Percentiles rank a stretch among this genome's conserved stretches.
Evolutionary conservation across 768 basidiomycete genomes (phyloP).

Genomic region (Auricularia auricula-judae): DNA sequence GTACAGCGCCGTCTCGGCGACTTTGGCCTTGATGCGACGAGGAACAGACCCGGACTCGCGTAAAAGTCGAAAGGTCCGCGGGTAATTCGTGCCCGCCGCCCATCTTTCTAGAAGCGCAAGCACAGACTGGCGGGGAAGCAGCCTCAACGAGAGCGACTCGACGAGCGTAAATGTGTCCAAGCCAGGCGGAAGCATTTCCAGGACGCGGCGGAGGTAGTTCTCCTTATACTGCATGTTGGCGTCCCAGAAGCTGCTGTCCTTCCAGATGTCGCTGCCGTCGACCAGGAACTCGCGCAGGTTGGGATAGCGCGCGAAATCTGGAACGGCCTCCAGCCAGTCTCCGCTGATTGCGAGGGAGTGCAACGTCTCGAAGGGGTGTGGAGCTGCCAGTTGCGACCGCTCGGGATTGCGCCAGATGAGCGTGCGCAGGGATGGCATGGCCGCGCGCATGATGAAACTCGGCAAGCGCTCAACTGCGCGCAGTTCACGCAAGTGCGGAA

Average conservation of each 20-base stretch:
- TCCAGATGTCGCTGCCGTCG: background rate
- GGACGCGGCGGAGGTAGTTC: background rate
- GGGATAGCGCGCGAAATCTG: background rate
- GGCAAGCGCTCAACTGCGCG: background rate
- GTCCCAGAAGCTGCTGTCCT: background rate
- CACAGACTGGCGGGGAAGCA: background rate
- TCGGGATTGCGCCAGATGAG: background rate
- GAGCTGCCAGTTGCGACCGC: background rate
- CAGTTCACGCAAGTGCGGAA: background rate
- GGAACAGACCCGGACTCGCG: no score
- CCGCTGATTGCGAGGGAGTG: background rate
- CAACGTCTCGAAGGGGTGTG: background rate
- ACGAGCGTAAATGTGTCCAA: background rate
- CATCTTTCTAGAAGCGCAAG: no score
- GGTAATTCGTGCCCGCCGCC: no score
- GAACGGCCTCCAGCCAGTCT: background rate
- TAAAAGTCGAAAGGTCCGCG: no score
- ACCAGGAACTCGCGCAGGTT: background rate
- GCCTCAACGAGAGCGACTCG: background rate
- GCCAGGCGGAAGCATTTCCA: background rate
- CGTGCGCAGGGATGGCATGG: background rate
- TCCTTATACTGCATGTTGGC: background rate
- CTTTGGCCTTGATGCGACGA: no score
- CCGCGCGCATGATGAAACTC: background rate
- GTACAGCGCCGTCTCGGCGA: no score